Conservation (phyloP, 306 rosid species). For the Chamaecrista fasciculata region DNA sequence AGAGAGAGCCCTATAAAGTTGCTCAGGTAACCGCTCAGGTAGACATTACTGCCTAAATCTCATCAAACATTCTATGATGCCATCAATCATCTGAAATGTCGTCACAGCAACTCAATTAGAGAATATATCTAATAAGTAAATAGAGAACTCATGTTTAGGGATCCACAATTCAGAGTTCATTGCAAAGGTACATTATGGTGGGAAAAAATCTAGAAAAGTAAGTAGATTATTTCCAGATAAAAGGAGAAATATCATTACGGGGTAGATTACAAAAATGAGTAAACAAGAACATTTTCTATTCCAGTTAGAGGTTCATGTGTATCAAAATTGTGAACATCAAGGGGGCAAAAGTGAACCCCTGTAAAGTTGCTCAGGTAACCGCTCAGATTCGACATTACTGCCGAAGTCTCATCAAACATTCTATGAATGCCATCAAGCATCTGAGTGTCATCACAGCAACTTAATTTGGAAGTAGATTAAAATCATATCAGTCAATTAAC, state of each 20-base stretch:
- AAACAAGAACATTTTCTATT: too few relatives aligned
- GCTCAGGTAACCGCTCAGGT: slow-evolving; percentile 52
- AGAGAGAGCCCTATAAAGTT: neutral
- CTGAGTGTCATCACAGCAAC: slow-evolving; percentile 34
- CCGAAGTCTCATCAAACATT: slow-evolving; percentile 38
- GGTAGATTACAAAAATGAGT: too few relatives aligned
- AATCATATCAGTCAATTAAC: too few relatives aligned
- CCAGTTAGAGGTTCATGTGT: neutral
- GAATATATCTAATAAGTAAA: neutral
- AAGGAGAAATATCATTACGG: neutral
- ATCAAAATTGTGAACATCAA: neutral
- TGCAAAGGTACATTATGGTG: neutral
- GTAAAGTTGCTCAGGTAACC: slow-evolving; percentile 43
- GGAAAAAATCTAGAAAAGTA: neutral
- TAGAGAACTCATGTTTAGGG: too few relatives aligned
- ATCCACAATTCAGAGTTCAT: neutral
- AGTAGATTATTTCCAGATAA: too few relatives aligned
- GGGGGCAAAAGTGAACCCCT: neutral
- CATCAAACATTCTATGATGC: slow-evolving; percentile 28
- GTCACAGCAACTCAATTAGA: slow-evolving; percentile 33
- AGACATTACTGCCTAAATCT: slow-evolving; percentile 38
- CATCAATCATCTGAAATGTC: slow-evolving; percentile 27
- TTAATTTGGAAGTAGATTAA: slow-evolving; percentile 1
- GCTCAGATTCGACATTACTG: slow-evolving; percentile 42
- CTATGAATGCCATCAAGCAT: slow-evolving; percentile 27